These are phyloP conservation scores for Verbascum thapsus DNA, from an alignment of 257 asterid genomes.

Conservation along the genomic window DNA sequence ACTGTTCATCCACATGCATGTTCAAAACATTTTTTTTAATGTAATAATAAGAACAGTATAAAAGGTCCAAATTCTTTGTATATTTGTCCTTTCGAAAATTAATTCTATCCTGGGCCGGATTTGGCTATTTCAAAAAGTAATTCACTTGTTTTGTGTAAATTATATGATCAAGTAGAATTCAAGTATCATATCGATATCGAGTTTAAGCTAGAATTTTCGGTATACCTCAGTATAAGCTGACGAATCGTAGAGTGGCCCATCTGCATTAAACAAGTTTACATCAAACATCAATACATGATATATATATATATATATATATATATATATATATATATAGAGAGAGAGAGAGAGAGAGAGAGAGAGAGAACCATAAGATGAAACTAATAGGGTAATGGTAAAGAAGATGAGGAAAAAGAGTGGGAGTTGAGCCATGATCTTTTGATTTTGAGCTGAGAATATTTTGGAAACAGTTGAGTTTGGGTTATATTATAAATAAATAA, in stretches of 20 bases:
- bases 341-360: slow-evolving; percentile 34
- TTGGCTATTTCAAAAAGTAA: too few species aligned
- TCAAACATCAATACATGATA: too few species aligned
- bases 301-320: too few species aligned
- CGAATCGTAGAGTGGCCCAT: slow-evolving; percentile 82
- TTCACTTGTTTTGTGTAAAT: too few species aligned
- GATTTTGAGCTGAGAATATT: background rate
- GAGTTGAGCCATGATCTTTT: slow-evolving; percentile 31
- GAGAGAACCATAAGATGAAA: slow-evolving; percentile 43
- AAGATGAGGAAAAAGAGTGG: slow-evolving; percentile 27
- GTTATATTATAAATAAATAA: slow-evolving; percentile 1
- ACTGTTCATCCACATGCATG: slow-evolving; percentile 38
- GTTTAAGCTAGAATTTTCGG: too few species aligned
- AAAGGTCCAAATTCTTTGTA: too few species aligned
- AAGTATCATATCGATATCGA: too few species aligned
- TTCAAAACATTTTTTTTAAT: background rate
- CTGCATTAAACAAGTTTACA: slow-evolving; percentile 45
- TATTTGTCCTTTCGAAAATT: too few species aligned
- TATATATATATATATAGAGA: background rate
- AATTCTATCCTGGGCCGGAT: too few species aligned
- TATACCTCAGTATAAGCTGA: slow-evolving; percentile 70
- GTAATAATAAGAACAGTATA: too few species aligned
- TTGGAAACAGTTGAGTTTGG: background rate
- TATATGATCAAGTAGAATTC: too few species aligned
- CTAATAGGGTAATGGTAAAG: slow-evolving; percentile 21